Base-by-base conservation (phyloP, 2,329 filamentous ascomycete species). In the Diplodia sapinea region DNA sequence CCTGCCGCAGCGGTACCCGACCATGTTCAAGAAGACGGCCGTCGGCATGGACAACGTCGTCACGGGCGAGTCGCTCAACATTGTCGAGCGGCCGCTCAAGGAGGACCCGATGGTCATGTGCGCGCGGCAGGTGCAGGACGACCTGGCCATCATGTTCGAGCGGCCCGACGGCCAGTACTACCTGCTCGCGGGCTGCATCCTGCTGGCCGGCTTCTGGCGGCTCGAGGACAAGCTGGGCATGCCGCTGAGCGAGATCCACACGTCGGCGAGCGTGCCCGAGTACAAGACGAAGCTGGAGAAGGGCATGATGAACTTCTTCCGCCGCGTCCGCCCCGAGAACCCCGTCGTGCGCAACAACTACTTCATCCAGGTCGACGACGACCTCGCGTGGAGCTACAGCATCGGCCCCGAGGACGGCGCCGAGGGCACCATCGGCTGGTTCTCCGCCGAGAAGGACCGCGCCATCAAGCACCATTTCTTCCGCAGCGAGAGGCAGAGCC, bases 321-420 rank as follows among this genome's bases (percentile, higher is more conserved):
- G 86, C 0, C 82, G 92, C 0, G 77, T 95, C 0, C 84, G 86
- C 73, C 89, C 90, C 1, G 88, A 92, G 51, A 86, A 87, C 54
- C 85, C 88, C 0, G 86, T 91, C 29, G 72, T 88, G 23, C 83
- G 92, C 68, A 92, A 94, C 76, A 94, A 95, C 76, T 96, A 95
- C 79, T 96, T 96, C 81, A 86, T 96, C 70, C 92, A 96, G 79
- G 91, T 95, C 1, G 92, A 96, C 74, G 91, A 93, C 67, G 79
- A 85, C 5, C 82, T 96, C 1, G 82, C 90, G 0, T 96, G 92
- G 92, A 91, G 89, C 68, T 80, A 83, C 73, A 91, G 88, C 72
- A 94, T 96, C 71, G 92, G 92, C 0, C 72, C 80, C 17, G 93
- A 96, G 77, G 91, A 96, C 75, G 66, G 66, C 20, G 79, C 80